A percentile compares a stretch with the other conserved stretches of the same genome.
These are phyloP conservation scores for Oryza nivara DNA, from an alignment of 176 grass and related monocot species.

Conservation along the genomic window DNA sequence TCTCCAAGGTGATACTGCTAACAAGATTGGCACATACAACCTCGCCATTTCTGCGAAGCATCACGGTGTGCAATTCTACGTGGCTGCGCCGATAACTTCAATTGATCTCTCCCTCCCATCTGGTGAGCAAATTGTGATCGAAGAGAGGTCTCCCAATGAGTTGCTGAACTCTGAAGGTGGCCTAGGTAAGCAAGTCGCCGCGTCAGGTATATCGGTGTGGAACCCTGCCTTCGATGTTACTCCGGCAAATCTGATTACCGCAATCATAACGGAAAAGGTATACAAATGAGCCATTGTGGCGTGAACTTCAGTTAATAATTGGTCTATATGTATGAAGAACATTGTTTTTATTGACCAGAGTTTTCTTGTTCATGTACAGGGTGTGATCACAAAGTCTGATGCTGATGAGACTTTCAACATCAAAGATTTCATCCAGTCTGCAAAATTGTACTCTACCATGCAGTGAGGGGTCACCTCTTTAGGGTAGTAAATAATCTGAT, in stretches of 20 bases:
- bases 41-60: slow-evolving; percentile 76
- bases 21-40: slow-evolving; percentile 97
- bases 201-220: slow-evolving; percentile 82
- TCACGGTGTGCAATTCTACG: slow-evolving; percentile 83
- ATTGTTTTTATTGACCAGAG: neutral
- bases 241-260: slow-evolving; percentile 82
- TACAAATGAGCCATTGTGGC: neutral
- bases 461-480: neutral
- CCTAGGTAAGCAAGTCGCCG: slow-evolving; percentile 87
- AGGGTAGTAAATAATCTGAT: neutral
- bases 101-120: slow-evolving; percentile 80
- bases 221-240: slow-evolving; percentile 97
- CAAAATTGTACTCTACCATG: slow-evolving; percentile 34
- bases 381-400: slow-evolving; percentile 69
- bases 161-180: slow-evolving; percentile 90
- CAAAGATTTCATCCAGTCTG: slow-evolving; percentile 60
- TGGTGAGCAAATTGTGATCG: slow-evolving; percentile 78
- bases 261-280: slow-evolving; percentile 93
- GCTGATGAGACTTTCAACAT: slow-evolving; percentile 71
- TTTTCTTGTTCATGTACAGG: slow-evolving; percentile 51
- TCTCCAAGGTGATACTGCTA: slow-evolving; percentile 92
- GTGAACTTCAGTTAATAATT: neutral
- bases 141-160: slow-evolving; percentile 90
- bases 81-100: slow-evolving; percentile 81
- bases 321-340: neutral